Evolutionary conservation across 2,329 filamentous ascomycete genomes (phyloP).

Genomic region (Colletotrichum tabaci): DNA sequence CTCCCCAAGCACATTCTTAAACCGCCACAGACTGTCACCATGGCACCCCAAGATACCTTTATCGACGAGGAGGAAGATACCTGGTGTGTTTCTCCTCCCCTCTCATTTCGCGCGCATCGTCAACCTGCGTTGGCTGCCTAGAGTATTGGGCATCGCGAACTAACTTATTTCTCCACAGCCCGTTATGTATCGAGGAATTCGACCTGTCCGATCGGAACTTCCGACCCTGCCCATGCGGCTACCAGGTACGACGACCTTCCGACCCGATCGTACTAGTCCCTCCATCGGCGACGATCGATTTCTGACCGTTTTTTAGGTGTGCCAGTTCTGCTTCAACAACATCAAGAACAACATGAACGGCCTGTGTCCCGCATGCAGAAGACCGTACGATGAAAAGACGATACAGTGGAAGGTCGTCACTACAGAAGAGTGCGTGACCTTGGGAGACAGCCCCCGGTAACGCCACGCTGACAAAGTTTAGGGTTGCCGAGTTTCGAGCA

Average conservation of each 20-base stretch:
- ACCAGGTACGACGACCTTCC: constrained; percentile 79
- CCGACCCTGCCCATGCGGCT: constrained; percentile 95
- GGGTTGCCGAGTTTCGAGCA: constrained; percentile 81
- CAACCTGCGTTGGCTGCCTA: neutral
- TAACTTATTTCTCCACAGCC: constrained; percentile 69
- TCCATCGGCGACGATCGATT: constrained; percentile 6
- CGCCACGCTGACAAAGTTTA: constrained; percentile 54
- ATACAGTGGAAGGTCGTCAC: constrained; percentile 98
- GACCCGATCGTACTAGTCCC: neutral
- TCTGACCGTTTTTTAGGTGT: constrained; percentile 75
- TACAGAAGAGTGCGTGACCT: constrained; percentile 84
- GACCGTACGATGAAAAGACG: constrained; percentile 95
- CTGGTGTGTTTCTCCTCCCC: constrained; percentile 65
- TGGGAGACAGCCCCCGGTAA: constrained; percentile 2
- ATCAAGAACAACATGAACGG: constrained; percentile 99
- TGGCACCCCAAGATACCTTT: constrained; percentile 80
- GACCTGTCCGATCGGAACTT: constrained; percentile 98
- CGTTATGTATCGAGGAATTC: constrained; percentile 98
- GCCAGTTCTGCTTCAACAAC: constrained; percentile 99
- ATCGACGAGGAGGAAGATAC: constrained; percentile 81
- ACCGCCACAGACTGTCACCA: constrained; percentile 53
- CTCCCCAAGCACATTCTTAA: constrained; percentile 25
- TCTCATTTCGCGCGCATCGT: constrained; percentile 19
- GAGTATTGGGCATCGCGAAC: constrained; percentile 36
- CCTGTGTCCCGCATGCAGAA: constrained; percentile 95